Evolutionary conservation across 1,139 yeast species (phyloP), one percentile per base, ranked within the genome.

Genomic region (Lipomyces yarrowii): DNA sequence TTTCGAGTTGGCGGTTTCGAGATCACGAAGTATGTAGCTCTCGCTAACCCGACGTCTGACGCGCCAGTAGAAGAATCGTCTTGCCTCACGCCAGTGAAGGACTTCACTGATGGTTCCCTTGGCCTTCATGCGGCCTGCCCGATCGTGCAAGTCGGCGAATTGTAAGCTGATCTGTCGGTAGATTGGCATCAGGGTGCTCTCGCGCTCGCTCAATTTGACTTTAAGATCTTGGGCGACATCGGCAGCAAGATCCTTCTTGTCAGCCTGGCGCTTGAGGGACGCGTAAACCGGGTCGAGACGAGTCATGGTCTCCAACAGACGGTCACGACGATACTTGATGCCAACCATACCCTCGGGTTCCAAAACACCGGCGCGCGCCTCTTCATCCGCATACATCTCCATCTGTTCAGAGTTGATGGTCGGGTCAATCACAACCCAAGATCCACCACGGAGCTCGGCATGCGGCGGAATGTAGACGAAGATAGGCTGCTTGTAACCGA

Each of bases 301-400:
- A 73, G 86, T 86, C 96, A 96, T 96, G 63, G 97, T 91, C 46
- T 87, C 86, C 73, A 92, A 81, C 73, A 94, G 83, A 81, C 92
- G 93, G 77, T 92, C 97, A 75, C 96, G 90, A 81, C 97, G 88
- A 83, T 89, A 94, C 81, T 94, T 94, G 81, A 94, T 91, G 77
- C 98, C 97, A 76, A 94, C 99, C 93, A 94, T 91, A 79, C 99
- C 99, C 78, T 93, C 98, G 63, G 99, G 98, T 81, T 94, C 99
- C 77, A 96, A 83, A 69, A 96, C 97, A 86, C 99, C 98, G 57
- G 94, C 99, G 79, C 99, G 87, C n/a, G 98, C 85, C 67, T 94
- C 96, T 60, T 86, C 88, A 79, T 96, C 99, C 30, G 98, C 98
- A 76, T 93, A 94, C 98, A 94, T 94, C 82, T 94, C 99, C 98